Evolutionary conservation across 441 rosid genomes (phyloP).

Genomic region (Erysimum pusillum): DNA sequence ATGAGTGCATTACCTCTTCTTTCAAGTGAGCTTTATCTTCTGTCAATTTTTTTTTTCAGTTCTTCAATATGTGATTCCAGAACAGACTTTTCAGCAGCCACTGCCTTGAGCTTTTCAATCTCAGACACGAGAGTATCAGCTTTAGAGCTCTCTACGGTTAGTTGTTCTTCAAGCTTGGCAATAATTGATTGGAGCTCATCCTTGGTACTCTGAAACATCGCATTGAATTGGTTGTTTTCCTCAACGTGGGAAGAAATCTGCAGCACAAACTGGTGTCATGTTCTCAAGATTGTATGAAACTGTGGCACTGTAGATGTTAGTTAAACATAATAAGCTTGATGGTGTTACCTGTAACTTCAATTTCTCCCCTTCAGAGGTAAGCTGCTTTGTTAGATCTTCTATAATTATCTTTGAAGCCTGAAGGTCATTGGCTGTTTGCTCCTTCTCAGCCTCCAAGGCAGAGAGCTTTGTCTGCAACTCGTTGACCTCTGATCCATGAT

Average conservation of each 20-base stretch:
- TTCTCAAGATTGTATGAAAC: constrained; percentile 32
- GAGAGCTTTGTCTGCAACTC: constrained; percentile 69
- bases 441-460: constrained; percentile 63
- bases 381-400: constrained; percentile 71
- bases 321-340: constrained; percentile 8
- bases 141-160: constrained; percentile 61
- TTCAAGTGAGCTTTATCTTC: constrained; percentile 59
- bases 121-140: constrained; percentile 64
- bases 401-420: constrained; percentile 63
- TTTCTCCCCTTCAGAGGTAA: constrained; percentile 70
- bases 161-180: constrained; percentile 68
- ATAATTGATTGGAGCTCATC: constrained; percentile 74
- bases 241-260: constrained; percentile 83
- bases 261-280: constrained; percentile 30
- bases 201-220: constrained; percentile 70
- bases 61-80: constrained; percentile 70
- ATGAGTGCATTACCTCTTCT: constrained; percentile 61
- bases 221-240: constrained; percentile 75
- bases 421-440: constrained; percentile 68
- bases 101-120: constrained; percentile 63
- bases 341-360: constrained; percentile 80
- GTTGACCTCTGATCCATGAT: constrained; percentile 63
- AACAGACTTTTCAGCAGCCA: constrained; percentile 60
- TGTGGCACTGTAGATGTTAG: constrained; percentile 12
- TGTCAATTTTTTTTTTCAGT: constrained; percentile 63